phyloP scores from a whole-genome alignment of 1,139 yeast genomes.

The Magnusiomyces fungicola region DNA sequence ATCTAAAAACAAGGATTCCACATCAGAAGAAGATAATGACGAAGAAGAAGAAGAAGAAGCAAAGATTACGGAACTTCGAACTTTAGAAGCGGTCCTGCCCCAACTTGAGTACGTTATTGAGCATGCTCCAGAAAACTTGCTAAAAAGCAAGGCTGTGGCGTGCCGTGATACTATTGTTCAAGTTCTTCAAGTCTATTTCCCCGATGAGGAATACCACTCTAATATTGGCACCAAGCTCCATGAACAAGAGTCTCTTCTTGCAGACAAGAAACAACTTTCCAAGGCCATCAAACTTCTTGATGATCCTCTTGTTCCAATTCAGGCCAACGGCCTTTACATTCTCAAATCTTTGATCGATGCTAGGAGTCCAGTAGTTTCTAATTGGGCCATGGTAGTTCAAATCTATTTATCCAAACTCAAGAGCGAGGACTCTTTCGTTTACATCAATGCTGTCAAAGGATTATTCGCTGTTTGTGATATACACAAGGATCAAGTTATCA shows the following conservation, averaged over 20 bases:
- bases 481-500: constrained; percentile 36
- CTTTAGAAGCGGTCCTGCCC: constrained; percentile 31
- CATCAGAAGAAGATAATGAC: not conserved
- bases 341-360: constrained; percentile 51
- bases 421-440: constrained; percentile 82
- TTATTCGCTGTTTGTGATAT: constrained; percentile 50
- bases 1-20: not conserved
- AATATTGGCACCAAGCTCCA: not conserved
- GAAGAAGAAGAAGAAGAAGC: constrained; percentile 15
- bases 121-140: constrained; percentile 14
- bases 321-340: constrained; percentile 76
- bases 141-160: constrained; percentile 18
- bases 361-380: constrained; percentile 17
- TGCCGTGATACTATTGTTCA: not conserved
- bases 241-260: not conserved
- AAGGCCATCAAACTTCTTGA: constrained; percentile 60
- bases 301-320: constrained; percentile 74
- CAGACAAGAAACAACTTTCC: constrained; percentile 22
- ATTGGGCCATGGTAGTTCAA: constrained; percentile 47
- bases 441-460: constrained; percentile 76
- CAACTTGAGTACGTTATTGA: constrained; percentile 27
- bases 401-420: constrained; percentile 58
- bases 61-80: constrained; percentile 38
- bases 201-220: not conserved
- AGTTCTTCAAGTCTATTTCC: not conserved